A percentile compares a stretch with the other conserved stretches of the same genome.
Conservation (phyloP, 2,329 filamentous ascomycete genomes). For the Pyricularia sp. region DNA sequence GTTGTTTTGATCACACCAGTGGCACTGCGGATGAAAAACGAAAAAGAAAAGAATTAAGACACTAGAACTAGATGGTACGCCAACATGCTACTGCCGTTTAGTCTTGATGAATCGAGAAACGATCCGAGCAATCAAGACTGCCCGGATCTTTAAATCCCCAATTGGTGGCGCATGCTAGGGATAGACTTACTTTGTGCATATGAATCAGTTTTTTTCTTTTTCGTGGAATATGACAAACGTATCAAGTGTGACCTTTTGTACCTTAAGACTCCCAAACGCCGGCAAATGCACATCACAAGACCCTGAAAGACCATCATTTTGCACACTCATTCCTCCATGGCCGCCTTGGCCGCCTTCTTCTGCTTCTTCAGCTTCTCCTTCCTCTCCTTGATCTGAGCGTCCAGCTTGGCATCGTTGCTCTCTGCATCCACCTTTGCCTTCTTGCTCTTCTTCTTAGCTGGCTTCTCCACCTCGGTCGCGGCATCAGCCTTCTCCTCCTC, state of each 20-base stretch:
- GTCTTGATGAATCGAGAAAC: neutral
- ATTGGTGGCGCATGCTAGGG: neutral
- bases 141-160: neutral
- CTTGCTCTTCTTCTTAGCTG: slow-evolving; percentile 26
- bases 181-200: neutral
- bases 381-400: slow-evolving; percentile 46
- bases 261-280: neutral
- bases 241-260: neutral
- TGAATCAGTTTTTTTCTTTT: neutral
- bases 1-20: too few relatives aligned
- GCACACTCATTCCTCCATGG: slow-evolving; percentile 6
- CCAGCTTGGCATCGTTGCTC: slow-evolving; percentile 37
- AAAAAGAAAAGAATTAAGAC: neutral
- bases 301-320: neutral
- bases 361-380: slow-evolving; percentile 46
- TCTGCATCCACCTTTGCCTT: slow-evolving; percentile 18
- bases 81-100: neutral
- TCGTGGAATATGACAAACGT: neutral
- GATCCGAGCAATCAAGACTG: neutral
- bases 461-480: slow-evolving; percentile 24
- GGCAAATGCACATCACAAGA: neutral
- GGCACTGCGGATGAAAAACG: neutral
- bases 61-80: neutral
- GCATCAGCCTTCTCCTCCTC: slow-evolving; percentile 12
- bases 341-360: slow-evolving; percentile 38